Evolutionary conservation across 2,329 filamentous ascomycete genomes (phyloP).

Genomic region (Fulvia fulva): DNA sequence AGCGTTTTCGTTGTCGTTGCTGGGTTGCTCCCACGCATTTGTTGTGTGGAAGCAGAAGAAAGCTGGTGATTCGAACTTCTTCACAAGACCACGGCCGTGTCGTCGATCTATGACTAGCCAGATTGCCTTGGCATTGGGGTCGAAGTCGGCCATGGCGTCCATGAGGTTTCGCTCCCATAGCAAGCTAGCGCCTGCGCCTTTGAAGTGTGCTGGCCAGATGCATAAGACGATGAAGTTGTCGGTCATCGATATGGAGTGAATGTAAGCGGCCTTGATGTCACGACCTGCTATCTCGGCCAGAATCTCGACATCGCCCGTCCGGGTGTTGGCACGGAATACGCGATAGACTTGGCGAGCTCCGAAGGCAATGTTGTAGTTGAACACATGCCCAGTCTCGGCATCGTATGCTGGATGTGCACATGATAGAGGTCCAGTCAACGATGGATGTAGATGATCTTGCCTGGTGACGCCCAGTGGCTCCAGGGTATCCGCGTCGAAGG

Average conservation of each 20-base stretch:
- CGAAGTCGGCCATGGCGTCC: conserved; percentile 63
- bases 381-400: conserved; percentile 68
- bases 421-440: conserved; percentile 62
- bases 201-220: conserved; percentile 63
- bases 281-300: conserved; percentile 60
- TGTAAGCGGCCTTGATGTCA: conserved; percentile 59
- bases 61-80: conserved; percentile 62
- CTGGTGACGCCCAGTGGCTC: conserved; percentile 64
- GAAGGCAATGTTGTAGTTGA: conserved; percentile 75
- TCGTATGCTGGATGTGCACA: conserved; percentile 70
- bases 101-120: conserved; percentile 75
- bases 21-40: conserved; percentile 67
- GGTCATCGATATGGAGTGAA: conserved; percentile 79
- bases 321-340: conserved; percentile 61
- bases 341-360: conserved; percentile 59
- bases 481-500: conserved; percentile 65
- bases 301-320: conserved; percentile 63
- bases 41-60: conserved; percentile 77
- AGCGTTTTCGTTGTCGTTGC: conserved; percentile 25
- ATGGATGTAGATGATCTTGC: conserved; percentile 62
- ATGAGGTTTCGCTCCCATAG: conserved; percentile 64
- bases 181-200: conserved; percentile 55
- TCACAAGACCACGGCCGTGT: conserved; percentile 60
- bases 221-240: conserved; percentile 68
- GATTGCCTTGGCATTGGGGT: conserved; percentile 51